Evolutionary conservation across 139 green algal species (phyloP), one percentile per base, ranked within the genome.

Genomic region (Mesostigma viride): DNA sequence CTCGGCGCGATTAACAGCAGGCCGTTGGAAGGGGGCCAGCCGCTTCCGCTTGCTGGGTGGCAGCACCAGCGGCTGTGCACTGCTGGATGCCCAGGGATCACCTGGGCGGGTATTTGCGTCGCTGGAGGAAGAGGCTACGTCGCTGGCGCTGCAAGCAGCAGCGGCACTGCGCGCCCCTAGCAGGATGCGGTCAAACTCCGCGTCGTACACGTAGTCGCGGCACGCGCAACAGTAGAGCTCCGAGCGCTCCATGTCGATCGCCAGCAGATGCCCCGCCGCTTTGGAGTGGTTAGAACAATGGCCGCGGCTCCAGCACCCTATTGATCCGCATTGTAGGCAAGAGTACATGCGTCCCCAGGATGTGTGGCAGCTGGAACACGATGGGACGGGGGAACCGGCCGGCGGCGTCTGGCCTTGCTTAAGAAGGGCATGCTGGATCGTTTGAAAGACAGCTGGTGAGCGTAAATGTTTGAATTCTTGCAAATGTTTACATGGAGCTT

Each of bases 141-240:
- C 62, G 5, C 32, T 6, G n/a, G n/a, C n/a, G n/a, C n/a, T n/a
- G n/a, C n/a, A n/a, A n/a, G n/a, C n/a, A n/a, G n/a, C n/a, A n/a
- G n/a, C n/a, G n/a, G n/a, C n/a, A n/a, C n/a, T n/a, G n/a, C n/a
- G n/a, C 11, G 34, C 32, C 3, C 78, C 81, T 58, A 79, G 62
- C 6, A 86, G 58, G 14, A 69, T 67, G 1, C 26, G 11, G 35
- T 91, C 85, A 60, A 94, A 89, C 1, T 68, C 35, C 1, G 57
- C n/a, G 1, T 76, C 31, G 56, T 88, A 90, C 0, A 89, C 75
- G 57, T 89, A 89, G 62, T 91, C 83, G 6, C 34, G 8, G 78
- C 88, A 95, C 24, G 65, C 44, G 2, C 30, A 60, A 72, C 88
- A 95, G 67, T 81, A 92, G 6, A 95, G 74, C 79, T 91, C 86